Percentiles rank a stretch among this genome's conserved stretches.
Conservation (phyloP, 2,329 filamentous ascomycete species). For the Alternaria brassicae region DNA sequence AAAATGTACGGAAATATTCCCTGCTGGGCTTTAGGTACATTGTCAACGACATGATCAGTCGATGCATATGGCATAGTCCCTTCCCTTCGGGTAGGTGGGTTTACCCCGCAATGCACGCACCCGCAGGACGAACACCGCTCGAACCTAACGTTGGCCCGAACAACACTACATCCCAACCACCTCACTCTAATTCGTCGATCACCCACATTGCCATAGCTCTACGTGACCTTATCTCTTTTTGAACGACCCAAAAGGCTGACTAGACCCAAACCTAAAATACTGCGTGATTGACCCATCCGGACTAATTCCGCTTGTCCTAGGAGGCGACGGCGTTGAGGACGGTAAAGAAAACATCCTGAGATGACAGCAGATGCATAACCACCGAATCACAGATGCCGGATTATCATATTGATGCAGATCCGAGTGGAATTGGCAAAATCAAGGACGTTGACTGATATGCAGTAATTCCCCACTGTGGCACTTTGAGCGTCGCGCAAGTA, state of each 20-base stretch:
- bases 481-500: not conserved
- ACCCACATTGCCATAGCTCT: not conserved
- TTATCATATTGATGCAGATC: not conserved
- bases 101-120: constrained; percentile 2
- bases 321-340: not conserved
- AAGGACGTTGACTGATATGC: not conserved
- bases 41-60: not conserved
- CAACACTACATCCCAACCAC: not conserved
- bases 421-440: too few relatives aligned
- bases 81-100: not conserved
- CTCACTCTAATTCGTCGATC: not conserved
- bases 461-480: too few relatives aligned
- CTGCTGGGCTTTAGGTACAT: not conserved
- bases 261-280: not conserved
- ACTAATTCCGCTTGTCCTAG: not conserved
- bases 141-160: not conserved
- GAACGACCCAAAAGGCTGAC: not conserved
- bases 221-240: not conserved
- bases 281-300: not conserved
- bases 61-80: not conserved
- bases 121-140: not conserved
- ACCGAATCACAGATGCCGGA: not conserved
- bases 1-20: not conserved
- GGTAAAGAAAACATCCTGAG: not conserved
- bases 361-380: not conserved